Base-by-base conservation (phyloP, 1,284 basidiomycete genomes). In the Heterobasidion annosum region DNA sequence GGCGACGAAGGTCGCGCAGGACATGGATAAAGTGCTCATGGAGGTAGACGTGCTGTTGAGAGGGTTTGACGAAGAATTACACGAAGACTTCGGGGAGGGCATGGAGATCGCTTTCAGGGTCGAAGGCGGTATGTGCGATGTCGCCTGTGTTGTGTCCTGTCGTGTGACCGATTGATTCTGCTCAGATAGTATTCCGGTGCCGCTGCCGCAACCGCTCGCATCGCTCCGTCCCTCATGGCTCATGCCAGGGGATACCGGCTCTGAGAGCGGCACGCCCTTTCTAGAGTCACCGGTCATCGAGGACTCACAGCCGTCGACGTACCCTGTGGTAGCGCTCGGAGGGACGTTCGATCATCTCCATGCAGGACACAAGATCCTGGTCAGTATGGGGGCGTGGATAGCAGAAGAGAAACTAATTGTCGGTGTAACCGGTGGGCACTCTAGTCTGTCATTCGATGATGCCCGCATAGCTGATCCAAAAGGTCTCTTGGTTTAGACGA, bases 301-400 rank as follows among this genome's bases (percentile, higher is more conserved):
- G 15, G 54, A 57, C 32, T 48, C 60, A 5, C 50, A 58, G 25
- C 61, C 62, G 8, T 54, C 65, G 7, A 57, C 62, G 9, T 71
- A 67, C 54, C 72, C 70, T 8, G 72, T 89, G 48, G 79, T 84
- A 32, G 82, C 78, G 64, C 60, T 86, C 8, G 87, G 87, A 32
- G 87, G 87, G 9, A 99, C 96, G 0, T 99, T 99, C 67, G 96
- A 99, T 69, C 97, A 99, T 66, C 79, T 99, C 15, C 96, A 99
- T 67, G 85, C 93, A 1, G 96, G 96, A 0, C 96, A 99, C 76
- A 98, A 98, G 73, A 95, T 99, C 57, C 79, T 99, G 40, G 79
- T 99, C 5, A 91, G 91, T 62, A 93, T 97, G 82, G 87, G 83
- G 8, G 83, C 89, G 1, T 93, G 91, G 76, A 82, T 98, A 56